A percentile compares a stretch with the other conserved stretches of the same genome.
phyloP scores from a whole-genome alignment of 441 rosid species.

The Populus trichocarpa region DNA sequence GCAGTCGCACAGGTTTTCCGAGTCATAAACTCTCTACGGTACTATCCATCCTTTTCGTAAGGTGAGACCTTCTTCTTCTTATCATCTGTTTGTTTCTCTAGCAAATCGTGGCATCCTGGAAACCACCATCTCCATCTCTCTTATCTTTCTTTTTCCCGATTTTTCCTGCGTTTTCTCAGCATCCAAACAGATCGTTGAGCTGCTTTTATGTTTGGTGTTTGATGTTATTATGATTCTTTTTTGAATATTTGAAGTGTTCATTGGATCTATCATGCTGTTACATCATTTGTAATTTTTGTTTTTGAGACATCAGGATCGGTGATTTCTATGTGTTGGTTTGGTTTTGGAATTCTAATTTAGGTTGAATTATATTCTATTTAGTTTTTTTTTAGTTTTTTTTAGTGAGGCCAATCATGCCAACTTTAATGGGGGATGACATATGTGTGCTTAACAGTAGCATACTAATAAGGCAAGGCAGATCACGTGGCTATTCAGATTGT shows the following conservation, averaged over 20 bases:
- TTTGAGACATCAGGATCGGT: neutral
- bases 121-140: neutral
- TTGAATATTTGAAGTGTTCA: neutral
- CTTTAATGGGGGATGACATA: neutral
- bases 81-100: constrained; percentile 12
- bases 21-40: neutral
- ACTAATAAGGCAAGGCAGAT: too few species aligned
- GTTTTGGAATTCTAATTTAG: constrained; percentile 8
- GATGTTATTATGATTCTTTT: neutral
- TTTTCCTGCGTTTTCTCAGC: neutral
- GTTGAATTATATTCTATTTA: neutral
- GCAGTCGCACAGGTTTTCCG: neutral
- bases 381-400: too few species aligned
- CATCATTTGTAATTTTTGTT: too few species aligned
- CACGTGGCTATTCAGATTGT: neutral
- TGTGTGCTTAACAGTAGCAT: neutral
- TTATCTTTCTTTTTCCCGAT: neutral
- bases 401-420: neutral
- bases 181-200: neutral
- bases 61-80: neutral
- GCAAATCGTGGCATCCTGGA: neutral
- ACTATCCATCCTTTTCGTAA: neutral
- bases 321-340: neutral
- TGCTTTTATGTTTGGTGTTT: neutral
- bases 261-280: constrained; percentile 15